phyloP scores from a whole-genome alignment of 768 basidiomycete species.

The Hericium rajendrae region DNA sequence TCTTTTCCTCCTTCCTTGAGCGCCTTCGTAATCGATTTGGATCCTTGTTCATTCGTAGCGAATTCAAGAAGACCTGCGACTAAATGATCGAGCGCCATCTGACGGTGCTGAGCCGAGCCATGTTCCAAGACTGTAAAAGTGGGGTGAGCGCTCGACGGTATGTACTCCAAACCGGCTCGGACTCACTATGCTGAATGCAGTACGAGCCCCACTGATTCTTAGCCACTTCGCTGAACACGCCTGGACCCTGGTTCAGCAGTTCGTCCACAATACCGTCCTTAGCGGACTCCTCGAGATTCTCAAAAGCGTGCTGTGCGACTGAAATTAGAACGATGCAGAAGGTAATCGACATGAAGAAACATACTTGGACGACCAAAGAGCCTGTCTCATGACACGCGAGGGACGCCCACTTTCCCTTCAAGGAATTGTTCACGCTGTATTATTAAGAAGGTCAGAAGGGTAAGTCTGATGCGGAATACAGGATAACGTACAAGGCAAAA shows the following conservation, averaged over 20 bases:
- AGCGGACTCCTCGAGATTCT: slow-evolving; percentile 74
- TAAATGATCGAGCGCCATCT: slow-evolving; percentile 71
- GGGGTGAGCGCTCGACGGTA: slow-evolving; percentile 3
- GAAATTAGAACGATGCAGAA: slow-evolving; percentile 7
- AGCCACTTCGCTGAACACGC: slow-evolving; percentile 63
- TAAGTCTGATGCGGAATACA: not conserved
- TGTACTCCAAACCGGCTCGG: not conserved
- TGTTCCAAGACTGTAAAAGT: slow-evolving; percentile 63
- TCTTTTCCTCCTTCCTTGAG: slow-evolving; percentile 78
- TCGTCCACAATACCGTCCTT: slow-evolving; percentile 83
- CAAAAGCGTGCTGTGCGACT: slow-evolving; percentile 59
- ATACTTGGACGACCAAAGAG: slow-evolving; percentile 78
- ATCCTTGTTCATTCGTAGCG: slow-evolving; percentile 77
- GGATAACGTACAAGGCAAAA: slow-evolving; percentile 58
- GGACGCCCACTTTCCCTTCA: slow-evolving; percentile 84
- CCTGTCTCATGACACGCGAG: slow-evolving; percentile 88
- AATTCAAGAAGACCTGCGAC: slow-evolving; percentile 70
- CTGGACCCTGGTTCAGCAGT: slow-evolving; percentile 61
- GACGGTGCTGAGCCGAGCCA: slow-evolving; percentile 64
- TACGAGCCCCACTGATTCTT: slow-evolving; percentile 90
- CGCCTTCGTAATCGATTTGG: slow-evolving; percentile 79
- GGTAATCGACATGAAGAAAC: not conserved
- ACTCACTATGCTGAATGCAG: slow-evolving; percentile 71
- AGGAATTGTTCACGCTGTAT: slow-evolving; percentile 71
- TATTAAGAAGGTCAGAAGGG: slow-evolving; percentile 1